Conservation (phyloP, 2,329 filamentous ascomycete genomes). For the Diaporthe aspalathi region DNA sequence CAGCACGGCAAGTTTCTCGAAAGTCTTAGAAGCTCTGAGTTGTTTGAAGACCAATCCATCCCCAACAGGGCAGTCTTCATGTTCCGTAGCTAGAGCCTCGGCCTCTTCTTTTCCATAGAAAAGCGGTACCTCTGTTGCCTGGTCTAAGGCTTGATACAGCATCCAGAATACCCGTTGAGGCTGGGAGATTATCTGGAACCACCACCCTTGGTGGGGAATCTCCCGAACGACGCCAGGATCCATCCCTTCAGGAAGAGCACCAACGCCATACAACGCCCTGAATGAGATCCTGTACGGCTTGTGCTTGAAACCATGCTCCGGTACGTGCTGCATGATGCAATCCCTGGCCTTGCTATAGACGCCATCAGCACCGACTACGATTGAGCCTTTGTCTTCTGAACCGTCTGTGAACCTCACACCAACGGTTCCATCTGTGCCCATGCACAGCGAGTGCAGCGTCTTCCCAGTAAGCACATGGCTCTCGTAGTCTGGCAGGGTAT, state of each 20-base stretch:
- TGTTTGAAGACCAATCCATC: background rate
- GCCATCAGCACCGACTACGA: slow-evolving; percentile 5
- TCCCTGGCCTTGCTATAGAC: slow-evolving; percentile 5
- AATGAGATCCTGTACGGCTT: background rate
- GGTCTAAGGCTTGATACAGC: background rate
- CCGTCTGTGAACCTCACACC: background rate
- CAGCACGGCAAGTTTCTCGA: slow-evolving; percentile 2
- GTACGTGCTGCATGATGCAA: background rate
- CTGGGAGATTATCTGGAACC: slow-evolving; percentile 11
- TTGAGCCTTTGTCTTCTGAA: background rate
- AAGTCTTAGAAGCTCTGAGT: background rate
- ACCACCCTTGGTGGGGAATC: background rate
- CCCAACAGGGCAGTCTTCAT: background rate
- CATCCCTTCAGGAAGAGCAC: background rate
- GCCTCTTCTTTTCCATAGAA: slow-evolving; percentile 3
- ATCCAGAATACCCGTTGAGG: slow-evolving; percentile 7
- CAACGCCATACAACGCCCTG: background rate
- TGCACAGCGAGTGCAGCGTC: background rate
- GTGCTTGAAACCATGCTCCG: background rate
- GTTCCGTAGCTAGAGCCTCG: background rate
- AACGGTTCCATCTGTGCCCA: background rate
- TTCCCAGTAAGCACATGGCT: background rate
- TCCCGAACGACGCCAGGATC: background rate
- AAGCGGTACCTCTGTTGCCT: background rate
- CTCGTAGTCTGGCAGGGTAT: background rate